These are phyloP conservation scores for Aspergillus nomiae DNA, from an alignment of 2,329 filamentous ascomycete genomes.

Conservation along the genomic window DNA sequence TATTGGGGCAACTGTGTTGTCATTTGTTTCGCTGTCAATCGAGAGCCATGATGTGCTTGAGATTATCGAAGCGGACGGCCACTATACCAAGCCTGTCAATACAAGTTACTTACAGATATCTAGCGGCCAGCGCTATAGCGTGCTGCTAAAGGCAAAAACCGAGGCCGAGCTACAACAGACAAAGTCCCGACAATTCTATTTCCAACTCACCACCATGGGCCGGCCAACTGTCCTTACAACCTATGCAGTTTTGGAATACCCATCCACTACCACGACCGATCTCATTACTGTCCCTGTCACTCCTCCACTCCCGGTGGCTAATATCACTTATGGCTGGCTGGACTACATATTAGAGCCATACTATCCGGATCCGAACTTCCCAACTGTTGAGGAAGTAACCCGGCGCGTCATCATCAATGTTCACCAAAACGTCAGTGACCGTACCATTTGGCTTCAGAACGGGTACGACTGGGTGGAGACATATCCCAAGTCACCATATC, in stretches of 20 bases:
- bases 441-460: background rate
- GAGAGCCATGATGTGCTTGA: background rate
- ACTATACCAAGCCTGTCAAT: background rate
- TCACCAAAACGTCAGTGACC: background rate
- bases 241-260: background rate
- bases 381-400: background rate
- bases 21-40: background rate
- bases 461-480: background rate
- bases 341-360: background rate
- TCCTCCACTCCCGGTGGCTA: background rate
- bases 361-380: background rate
- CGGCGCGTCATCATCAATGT: background rate
- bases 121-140: background rate
- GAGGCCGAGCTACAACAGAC: background rate
- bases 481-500: background rate
- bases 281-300: background rate
- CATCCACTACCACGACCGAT: background rate
- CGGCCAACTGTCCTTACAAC: background rate
- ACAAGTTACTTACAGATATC: background rate
- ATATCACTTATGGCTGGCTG: background rate
- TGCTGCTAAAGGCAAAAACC: background rate
- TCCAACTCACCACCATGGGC: background rate
- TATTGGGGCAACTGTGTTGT: background rate
- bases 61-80: background rate
- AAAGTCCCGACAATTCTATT: background rate